Evolutionary conservation across 305 asterid species (phyloP), one percentile per base, ranked within the genome.

Genomic region (Petunia hybrid): DNA sequence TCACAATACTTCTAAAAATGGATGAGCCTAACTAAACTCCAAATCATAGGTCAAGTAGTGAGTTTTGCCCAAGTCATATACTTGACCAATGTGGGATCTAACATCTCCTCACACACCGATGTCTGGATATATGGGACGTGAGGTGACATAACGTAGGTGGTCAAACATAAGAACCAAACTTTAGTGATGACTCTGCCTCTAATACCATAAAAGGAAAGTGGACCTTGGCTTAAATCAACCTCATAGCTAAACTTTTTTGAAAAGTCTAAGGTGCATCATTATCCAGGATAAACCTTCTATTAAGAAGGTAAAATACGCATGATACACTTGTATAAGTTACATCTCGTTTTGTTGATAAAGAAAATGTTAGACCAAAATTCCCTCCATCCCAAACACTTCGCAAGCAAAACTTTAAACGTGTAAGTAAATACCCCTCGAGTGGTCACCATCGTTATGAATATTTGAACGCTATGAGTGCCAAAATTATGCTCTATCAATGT

Each of bases 131-230:
- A 43, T 71, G 36, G 45, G 48, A 43, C 45, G 12, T 48, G 13
- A 35, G 35, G 45, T 35, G 78, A 71, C 7, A 71, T 46, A 71
- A 35, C 4, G 48, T 48, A 12, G 62, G 45, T 71, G 0, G 78
- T 48, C 45, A 71, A 71, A 35, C 14, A 31, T 46, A 45, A 70
- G 60, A 70, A 46, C 77, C 59, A 16, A 46, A 46, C 60, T 46
- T 12, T 48, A 51, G 7, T 6, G 77, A 48, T 48, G 60, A 38
- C 40, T 43, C 40, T 31, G 40, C 31, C 31, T 31, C 2, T 46
- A 48, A 46, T 45, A 70, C 6, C 2, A 2, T 40, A 46, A 14
- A 71, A 48, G 41, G 61, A 41, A 73, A 73, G 36, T 8, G 31
- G 40, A 51, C 46, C 36, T 48, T 5, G 8, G 46, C 53, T 14